A percentile compares a stretch with the other conserved stretches of the same genome.
These are phyloP conservation scores for Fusarium sp. DNA, from an alignment of 2,329 filamentous ascomycete species.

Conservation along the genomic window DNA sequence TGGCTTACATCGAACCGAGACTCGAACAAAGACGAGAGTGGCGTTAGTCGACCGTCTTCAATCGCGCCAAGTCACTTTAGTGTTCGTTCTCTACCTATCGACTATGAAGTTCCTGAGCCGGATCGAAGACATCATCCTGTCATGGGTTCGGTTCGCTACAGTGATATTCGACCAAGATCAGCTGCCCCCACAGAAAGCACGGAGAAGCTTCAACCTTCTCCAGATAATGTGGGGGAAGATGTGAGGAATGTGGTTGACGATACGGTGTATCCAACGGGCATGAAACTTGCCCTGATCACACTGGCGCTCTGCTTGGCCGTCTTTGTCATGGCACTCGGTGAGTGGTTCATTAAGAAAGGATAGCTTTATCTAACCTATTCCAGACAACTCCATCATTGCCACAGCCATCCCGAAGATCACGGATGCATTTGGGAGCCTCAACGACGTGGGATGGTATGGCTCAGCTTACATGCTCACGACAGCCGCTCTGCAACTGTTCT, in stretches of 20 bases:
- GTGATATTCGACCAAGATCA: slow-evolving; percentile 33
- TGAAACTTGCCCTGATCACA: slow-evolving; percentile 51
- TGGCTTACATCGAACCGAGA: slow-evolving; percentile 41
- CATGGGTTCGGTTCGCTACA: slow-evolving; percentile 41
- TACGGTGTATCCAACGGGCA: slow-evolving; percentile 40
- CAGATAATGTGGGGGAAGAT: neutral
- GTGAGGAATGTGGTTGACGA: slow-evolving; percentile 1
- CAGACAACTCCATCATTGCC: slow-evolving; percentile 57
- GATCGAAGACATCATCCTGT: slow-evolving; percentile 35
- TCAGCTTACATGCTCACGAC: slow-evolving; percentile 58
- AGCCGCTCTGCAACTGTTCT: slow-evolving; percentile 55
- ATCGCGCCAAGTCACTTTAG: slow-evolving; percentile 41
- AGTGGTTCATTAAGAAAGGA: neutral
- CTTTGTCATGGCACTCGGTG: slow-evolving; percentile 57
- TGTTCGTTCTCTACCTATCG: slow-evolving; percentile 35
- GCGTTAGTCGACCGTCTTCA: slow-evolving; percentile 40
- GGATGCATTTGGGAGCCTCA: slow-evolving; percentile 56
- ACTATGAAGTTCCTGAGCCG: slow-evolving; percentile 24
- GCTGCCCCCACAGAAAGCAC: slow-evolving; percentile 40
- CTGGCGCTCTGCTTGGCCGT: slow-evolving; percentile 54
- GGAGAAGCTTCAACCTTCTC: slow-evolving; percentile 44
- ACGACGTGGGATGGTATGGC: slow-evolving; percentile 65
- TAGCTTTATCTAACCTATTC: slow-evolving; percentile 6
- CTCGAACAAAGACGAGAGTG: slow-evolving; percentile 31
- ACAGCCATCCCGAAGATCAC: slow-evolving; percentile 60